These are phyloP conservation scores for Penicillium manginii DNA, from an alignment of 495 filamentous ascomycete genomes.

Conservation along the genomic window DNA sequence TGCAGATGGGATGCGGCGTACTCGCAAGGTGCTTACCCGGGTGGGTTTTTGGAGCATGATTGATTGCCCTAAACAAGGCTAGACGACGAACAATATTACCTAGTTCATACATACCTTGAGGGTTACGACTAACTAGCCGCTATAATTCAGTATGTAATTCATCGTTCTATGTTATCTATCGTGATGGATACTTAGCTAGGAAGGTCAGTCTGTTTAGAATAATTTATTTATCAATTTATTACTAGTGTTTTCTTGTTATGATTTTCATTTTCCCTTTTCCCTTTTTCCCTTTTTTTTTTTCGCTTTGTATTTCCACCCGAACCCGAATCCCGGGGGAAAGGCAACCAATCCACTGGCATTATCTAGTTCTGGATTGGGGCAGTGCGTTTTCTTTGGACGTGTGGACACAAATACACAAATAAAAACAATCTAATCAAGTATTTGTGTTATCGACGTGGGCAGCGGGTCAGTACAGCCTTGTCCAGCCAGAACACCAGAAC, in stretches of 20 bases:
- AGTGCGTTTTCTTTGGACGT: not conserved
- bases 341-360: slow-evolving; percentile 1
- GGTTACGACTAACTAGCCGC: not conserved
- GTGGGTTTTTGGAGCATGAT: not conserved
- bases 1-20: slow-evolving; percentile 21
- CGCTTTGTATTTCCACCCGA: not conserved
- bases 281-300: not conserved
- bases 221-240: too few species aligned
- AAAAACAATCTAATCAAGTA: not conserved
- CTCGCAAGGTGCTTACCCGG: slow-evolving; percentile 23
- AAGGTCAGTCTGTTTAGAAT: not conserved
- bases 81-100: not conserved
- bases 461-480: not conserved
- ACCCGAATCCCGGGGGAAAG: not conserved
- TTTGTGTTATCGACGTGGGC: too few species aligned
- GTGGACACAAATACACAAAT: not conserved
- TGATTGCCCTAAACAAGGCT: not conserved
- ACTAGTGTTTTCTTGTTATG: not conserved
- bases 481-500: not conserved
- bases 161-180: not conserved
- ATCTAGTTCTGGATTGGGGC: not conserved
- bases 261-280: not conserved
- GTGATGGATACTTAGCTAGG: not conserved
- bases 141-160: not conserved
- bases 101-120: not conserved